Percentiles rank a stretch among this genome's conserved stretches.
These are phyloP conservation scores for Alloteropsis semialata DNA, from an alignment of 176 grass and related monocot genomes.

Conservation along the genomic window DNA sequence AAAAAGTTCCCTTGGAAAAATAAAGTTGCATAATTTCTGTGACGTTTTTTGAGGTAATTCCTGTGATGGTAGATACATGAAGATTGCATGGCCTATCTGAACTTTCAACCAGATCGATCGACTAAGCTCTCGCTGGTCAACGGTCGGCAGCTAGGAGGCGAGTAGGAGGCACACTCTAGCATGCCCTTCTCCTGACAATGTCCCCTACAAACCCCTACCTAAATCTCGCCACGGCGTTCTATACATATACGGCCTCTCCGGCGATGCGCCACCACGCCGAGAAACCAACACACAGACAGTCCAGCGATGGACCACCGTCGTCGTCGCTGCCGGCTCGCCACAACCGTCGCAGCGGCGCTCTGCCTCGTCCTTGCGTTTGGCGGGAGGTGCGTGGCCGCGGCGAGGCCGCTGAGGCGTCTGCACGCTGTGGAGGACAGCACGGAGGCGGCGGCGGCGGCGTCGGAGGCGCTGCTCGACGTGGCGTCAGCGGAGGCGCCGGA, in stretches of 20 bases:
- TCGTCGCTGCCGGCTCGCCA: not conserved
- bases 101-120: not conserved
- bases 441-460: not conserved
- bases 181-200: not conserved
- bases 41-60: too few species aligned
- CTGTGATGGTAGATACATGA: not conserved
- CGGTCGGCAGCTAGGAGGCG: constrained; percentile 11
- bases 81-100: constrained; percentile 28
- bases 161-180: constrained; percentile 3
- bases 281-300: not conserved
- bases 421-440: not conserved
- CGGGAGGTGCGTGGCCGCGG: not conserved
- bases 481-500: not conserved
- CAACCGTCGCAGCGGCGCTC: not conserved
- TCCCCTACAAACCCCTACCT: constrained; percentile 27
- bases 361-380: not conserved
- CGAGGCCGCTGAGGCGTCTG: not conserved
- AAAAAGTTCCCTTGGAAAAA: not conserved
- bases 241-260: not conserved
- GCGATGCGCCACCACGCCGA: not conserved
- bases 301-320: not conserved
- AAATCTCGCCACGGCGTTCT: constrained; percentile 10
- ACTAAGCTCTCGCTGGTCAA: not conserved
- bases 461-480: constrained; percentile 20
- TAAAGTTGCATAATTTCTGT: not conserved